Evolutionary conservation across 2,329 filamentous ascomycete genomes (phyloP).

Genomic region (Aspergillus pseudoterreus): DNA sequence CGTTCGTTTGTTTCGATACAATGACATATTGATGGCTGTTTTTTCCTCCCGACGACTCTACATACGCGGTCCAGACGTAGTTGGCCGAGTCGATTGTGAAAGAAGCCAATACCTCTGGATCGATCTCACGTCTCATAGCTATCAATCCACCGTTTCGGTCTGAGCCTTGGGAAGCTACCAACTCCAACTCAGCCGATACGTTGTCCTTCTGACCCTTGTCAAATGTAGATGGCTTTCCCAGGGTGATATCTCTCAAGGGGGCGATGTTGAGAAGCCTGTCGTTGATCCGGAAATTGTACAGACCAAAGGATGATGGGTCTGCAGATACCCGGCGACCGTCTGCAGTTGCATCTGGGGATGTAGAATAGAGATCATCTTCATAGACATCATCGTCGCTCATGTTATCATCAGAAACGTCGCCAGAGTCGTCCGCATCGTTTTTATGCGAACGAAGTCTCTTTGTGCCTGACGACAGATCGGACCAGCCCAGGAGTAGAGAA

Average conservation of each 20-base stretch:
- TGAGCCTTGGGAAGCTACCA: constrained; percentile 53
- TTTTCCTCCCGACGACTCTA: constrained; percentile 38
- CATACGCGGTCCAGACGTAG: constrained; percentile 75
- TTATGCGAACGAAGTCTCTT: constrained; percentile 59
- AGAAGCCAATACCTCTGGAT: constrained; percentile 66
- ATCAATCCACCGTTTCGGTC: constrained; percentile 65
- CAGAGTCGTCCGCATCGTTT: constrained; percentile 46
- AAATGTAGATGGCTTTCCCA: constrained; percentile 56
- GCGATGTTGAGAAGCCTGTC: constrained; percentile 75
- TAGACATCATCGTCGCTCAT: constrained; percentile 59
- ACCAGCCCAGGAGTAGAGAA: constrained; percentile 78
- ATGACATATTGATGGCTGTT: constrained; percentile 73
- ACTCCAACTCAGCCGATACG: constrained; percentile 43
- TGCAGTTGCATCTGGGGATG: constrained; percentile 21
- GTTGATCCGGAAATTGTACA: constrained; percentile 70
- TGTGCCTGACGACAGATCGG: constrained; percentile 58
- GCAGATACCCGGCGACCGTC: constrained; percentile 13
- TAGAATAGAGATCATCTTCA: constrained; percentile 50
- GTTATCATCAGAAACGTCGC: constrained; percentile 57
- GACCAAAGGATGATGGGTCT: constrained; percentile 37
- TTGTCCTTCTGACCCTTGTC: constrained; percentile 45
- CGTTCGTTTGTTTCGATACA: constrained; percentile 64
- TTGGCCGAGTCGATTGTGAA: constrained; percentile 70
- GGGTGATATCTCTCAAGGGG: constrained; percentile 70
- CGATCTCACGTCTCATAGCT: constrained; percentile 72